Base-by-base conservation (phyloP, 2,329 filamentous ascomycete species). In the Cladosporium oxysporum region DNA sequence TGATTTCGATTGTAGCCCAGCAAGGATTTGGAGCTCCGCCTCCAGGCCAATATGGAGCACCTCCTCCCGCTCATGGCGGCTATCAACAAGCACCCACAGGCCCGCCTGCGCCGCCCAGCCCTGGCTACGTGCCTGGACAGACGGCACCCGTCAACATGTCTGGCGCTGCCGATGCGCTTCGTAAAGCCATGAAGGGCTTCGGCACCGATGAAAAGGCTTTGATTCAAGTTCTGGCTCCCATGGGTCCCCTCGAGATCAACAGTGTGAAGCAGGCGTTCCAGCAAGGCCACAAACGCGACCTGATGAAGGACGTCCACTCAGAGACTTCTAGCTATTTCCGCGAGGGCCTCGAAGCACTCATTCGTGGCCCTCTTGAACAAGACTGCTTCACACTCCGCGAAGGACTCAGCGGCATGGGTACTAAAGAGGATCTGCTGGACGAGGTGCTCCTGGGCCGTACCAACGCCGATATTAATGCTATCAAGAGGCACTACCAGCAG, bases 121-220 rank as follows among this genome's bases (percentile, higher is more conserved):
- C 85, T 0, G 93, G 93, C 41, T 97, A 97, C 73, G 87, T 88
- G 2, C 84, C 90, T 0, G 86, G 87, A 14, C 90, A 91, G 73
- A 82, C 86, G 55, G 90, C 91, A 52, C 83, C 86, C 33, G 82
- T 84, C 21, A 88, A 96, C 69, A 89, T 87, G 58, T 83, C 81
- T 3, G 80, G 82, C 14, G 88, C 95, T 71, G 90, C 92, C 0
- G 86, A 92, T 66, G 86, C 83, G 4, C 82, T 96, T 26, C 87
- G 92, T 62, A 85, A 85, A 71, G 92, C 94, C 2, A 97, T 97
- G 92, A 97, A 96, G 78, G 93, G 93, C 0, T 91, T 97, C 68
- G 94, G 93, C 37, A 97, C 93, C 0, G 88, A 98, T 73, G 93
- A 97, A 77, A 90, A 88, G 73, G 78, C 85, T 0, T 81, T 98